Evolutionary conservation across 345 rosid genomes (phyloP).

Genomic region (Draba incana): DNA sequence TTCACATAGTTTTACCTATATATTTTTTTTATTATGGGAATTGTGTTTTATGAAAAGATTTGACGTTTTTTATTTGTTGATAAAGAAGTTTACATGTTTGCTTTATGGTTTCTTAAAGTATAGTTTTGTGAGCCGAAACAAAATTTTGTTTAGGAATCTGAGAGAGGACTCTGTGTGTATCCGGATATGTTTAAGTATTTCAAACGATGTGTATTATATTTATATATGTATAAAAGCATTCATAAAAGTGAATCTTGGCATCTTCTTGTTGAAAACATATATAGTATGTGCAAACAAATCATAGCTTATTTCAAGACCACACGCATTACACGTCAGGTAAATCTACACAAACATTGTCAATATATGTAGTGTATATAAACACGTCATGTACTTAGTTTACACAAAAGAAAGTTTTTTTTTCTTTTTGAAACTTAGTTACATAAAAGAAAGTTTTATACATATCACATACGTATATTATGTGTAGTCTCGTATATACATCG

Average conservation of each 20-base stretch:
- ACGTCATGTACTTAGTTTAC: background rate
- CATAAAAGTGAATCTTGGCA: constrained; percentile 13
- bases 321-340: constrained; percentile 13
- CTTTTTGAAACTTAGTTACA: background rate
- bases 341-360: background rate
- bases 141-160: too few species aligned
- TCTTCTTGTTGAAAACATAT: constrained; percentile 17
- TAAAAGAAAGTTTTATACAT: background rate
- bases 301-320: constrained; percentile 9
- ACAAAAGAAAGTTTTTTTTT: background rate
- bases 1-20: too few species aligned
- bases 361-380: background rate
- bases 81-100: too few species aligned
- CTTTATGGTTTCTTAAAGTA: too few species aligned
- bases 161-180: too few species aligned
- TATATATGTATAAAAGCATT: background rate
- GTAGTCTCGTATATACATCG: background rate
- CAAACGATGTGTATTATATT: too few species aligned
- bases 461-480: background rate
- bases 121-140: too few species aligned
- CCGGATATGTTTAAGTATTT: too few species aligned
- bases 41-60: background rate
- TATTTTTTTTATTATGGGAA: background rate
- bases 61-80: background rate
- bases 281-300: constrained; percentile 5